Conservation (phyloP, 1,284 basidiomycete species). For the Coniophora puteana region DNA sequence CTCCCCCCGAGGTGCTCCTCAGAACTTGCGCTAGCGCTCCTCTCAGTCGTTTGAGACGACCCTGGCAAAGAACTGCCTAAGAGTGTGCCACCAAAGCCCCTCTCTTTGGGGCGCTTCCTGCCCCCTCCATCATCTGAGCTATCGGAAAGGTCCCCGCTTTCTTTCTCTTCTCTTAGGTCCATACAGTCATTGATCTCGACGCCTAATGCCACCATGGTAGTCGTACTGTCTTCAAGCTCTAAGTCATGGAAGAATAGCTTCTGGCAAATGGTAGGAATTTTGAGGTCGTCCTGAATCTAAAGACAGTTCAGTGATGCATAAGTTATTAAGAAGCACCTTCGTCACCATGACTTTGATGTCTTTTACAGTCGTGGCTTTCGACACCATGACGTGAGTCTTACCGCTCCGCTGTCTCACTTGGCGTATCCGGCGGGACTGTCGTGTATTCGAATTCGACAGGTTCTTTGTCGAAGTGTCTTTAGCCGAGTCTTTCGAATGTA, state of each 20-base stretch:
- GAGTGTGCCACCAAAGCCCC: slow-evolving; percentile 73
- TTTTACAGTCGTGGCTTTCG: slow-evolving; percentile 65
- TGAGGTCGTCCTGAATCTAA: slow-evolving; percentile 55
- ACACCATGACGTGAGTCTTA: slow-evolving; percentile 48
- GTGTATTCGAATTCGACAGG: slow-evolving; percentile 26
- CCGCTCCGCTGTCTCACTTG: slow-evolving; percentile 48
- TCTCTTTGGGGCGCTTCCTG: slow-evolving; percentile 45
- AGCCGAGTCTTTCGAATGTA: slow-evolving; percentile 20
- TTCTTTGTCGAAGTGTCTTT: slow-evolving; percentile 11
- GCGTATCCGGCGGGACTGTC: slow-evolving; percentile 67
- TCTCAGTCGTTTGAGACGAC: slow-evolving; percentile 14
- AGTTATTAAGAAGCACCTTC: slow-evolving; percentile 2
- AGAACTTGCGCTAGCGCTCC: slow-evolving; percentile 28
- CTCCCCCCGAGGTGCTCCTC: slow-evolving; percentile 21
- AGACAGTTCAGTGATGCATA: neutral
- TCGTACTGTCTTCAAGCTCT: slow-evolving; percentile 63
- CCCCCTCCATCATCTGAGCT: slow-evolving; percentile 48
- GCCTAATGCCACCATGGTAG: slow-evolving; percentile 56
- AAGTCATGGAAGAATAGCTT: slow-evolving; percentile 56
- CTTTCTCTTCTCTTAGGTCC: slow-evolving; percentile 60
- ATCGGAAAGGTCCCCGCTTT: slow-evolving; percentile 50
- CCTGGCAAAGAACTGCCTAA: slow-evolving; percentile 35
- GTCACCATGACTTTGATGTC: slow-evolving; percentile 72
- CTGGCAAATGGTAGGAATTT: slow-evolving; percentile 72
- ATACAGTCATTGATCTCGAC: slow-evolving; percentile 63